Percentiles rank a stretch among this genome's conserved stretches.
Conservation (phyloP, 1,139 yeast genomes). For the Petasospora fabianii region DNA sequence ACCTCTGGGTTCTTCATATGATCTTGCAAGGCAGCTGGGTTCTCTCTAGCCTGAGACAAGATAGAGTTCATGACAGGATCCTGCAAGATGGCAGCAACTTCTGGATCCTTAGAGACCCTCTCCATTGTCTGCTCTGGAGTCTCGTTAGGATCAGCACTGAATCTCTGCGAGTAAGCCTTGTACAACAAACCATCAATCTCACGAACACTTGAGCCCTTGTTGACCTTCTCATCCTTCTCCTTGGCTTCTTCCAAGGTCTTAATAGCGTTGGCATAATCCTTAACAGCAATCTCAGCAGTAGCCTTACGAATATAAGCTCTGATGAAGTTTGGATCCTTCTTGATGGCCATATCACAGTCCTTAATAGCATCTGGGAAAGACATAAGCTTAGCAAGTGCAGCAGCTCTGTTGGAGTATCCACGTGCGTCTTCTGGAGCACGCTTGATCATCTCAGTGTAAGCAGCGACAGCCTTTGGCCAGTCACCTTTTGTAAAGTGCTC, state of each 20-base stretch:
- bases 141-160: slow-evolving; percentile 80
- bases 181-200: slow-evolving; percentile 83
- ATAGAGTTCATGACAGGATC: slow-evolving; percentile 98
- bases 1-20: slow-evolving; percentile 98
- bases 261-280: slow-evolving; percentile 77
- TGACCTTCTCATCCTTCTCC: slow-evolving; percentile 60
- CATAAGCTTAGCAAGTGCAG: slow-evolving; percentile 89
- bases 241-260: slow-evolving; percentile 82
- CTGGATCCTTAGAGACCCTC: slow-evolving; percentile 91
- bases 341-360: slow-evolving; percentile 89
- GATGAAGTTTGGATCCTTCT: slow-evolving; percentile 80
- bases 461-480: slow-evolving; percentile 96
- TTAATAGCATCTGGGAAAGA: slow-evolving; percentile 95
- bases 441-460: slow-evolving; percentile 92
- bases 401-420: slow-evolving; percentile 98
- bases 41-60: slow-evolving; percentile 87
- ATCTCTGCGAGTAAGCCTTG: slow-evolving; percentile 78
- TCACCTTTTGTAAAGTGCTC: slow-evolving; percentile 85
- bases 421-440: slow-evolving; percentile 96
- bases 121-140: slow-evolving; percentile 94
- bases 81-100: slow-evolving; percentile 81
- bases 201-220: slow-evolving; percentile 53
- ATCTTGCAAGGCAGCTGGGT: slow-evolving; percentile 95
- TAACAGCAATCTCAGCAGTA: slow-evolving; percentile 86
- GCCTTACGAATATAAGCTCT: slow-evolving; percentile 98